Conservation (phyloP, 108 stramenopile genomes). For the Nannochloropsis salina region DNA sequence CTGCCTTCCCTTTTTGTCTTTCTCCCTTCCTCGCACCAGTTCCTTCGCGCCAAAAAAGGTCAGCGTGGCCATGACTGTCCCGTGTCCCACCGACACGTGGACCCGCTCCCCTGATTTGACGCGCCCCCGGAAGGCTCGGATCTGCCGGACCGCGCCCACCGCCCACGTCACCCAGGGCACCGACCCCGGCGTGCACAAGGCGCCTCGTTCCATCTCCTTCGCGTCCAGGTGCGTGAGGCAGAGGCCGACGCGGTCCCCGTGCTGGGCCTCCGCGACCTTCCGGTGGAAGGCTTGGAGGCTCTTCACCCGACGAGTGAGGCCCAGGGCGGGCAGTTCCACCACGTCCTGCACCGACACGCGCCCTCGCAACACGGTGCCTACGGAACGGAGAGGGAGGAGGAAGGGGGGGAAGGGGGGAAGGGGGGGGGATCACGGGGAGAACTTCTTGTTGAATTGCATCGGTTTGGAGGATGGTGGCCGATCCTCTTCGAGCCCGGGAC, state of each 20-base stretch:
- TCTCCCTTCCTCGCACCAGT: conserved; percentile 46
- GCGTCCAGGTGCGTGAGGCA: conserved; percentile 87
- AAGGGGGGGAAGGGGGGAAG: neutral
- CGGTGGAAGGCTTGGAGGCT: conserved; percentile 93
- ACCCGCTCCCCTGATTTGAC: conserved; percentile 64
- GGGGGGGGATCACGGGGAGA: neutral
- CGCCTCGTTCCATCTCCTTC: conserved; percentile 80
- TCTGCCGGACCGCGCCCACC: conserved; percentile 79
- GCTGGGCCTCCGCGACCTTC: conserved; percentile 57
- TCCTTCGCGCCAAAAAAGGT: conserved; percentile 92
- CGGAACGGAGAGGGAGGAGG: neutral
- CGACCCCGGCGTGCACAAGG: conserved; percentile 73
- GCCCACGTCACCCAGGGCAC: conserved; percentile 68
- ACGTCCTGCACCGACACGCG: conserved; percentile 71
- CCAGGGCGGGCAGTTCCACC: conserved; percentile 80
- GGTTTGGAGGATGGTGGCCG: too few relatives aligned
- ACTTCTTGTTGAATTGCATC: too few relatives aligned
- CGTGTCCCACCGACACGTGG: conserved; percentile 91
- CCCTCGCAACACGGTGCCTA: conserved; percentile 69
- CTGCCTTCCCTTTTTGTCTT: neutral
- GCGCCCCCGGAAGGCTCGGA: conserved; percentile 65
- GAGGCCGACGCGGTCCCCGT: conserved; percentile 94
- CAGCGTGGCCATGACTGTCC: conserved; percentile 89
- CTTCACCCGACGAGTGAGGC: conserved; percentile 77
- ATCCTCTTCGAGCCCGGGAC: too few relatives aligned